A percentile compares a stretch with the other conserved stretches of the same genome.
Evolutionary conservation across 208 protist species (phyloP).

Genomic region (Herpetomonas muscarum): DNA sequence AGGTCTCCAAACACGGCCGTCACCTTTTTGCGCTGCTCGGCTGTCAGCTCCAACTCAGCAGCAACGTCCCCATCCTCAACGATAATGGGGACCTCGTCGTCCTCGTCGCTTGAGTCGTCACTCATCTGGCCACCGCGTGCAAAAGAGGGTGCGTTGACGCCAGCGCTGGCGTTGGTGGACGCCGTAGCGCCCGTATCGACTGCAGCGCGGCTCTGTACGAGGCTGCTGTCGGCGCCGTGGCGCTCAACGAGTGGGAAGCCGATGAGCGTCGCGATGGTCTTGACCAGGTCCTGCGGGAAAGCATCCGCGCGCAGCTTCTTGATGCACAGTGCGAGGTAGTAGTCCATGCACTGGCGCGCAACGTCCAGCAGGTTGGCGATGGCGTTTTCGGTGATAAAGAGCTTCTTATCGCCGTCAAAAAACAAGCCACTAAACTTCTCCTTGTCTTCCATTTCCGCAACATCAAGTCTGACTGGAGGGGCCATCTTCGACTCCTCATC

Average conservation of each 20-base stretch:
- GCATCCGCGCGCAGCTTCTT: constrained; percentile 62
- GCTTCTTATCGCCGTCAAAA: constrained; percentile 82
- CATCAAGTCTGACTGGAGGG: constrained; percentile 32
- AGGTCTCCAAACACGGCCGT: constrained; percentile 59
- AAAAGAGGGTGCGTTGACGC: constrained; percentile 26
- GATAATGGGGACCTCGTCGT: constrained; percentile 14
- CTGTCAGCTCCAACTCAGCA: constrained; percentile 34
- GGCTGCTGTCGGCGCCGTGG: too few relatives aligned
- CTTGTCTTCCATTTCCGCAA: constrained; percentile 30
- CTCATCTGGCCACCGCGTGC: constrained; percentile 20
- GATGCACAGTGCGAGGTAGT: constrained; percentile 79
- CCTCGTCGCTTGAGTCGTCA: constrained; percentile 1
- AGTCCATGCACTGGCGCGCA: constrained; percentile 79
- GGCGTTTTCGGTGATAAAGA: constrained; percentile 53
- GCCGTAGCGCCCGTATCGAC: too few relatives aligned
- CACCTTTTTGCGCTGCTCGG: constrained; percentile 39
- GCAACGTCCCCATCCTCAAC: constrained; percentile 22
- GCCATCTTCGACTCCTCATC: constrained; percentile 61
- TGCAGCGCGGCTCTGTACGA: too few relatives aligned
- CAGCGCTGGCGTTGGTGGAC: constrained; percentile 13
- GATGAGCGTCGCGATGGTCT: constrained; percentile 44
- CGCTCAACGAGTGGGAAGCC: constrained; percentile 54
- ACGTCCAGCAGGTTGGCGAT: constrained; percentile 50
- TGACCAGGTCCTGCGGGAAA: constrained; percentile 62
- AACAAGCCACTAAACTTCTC: constrained; percentile 57